These are phyloP conservation scores for Didymellaceae sp. DNA, from an alignment of 2,329 filamentous ascomycete genomes.

Conservation along the genomic window DNA sequence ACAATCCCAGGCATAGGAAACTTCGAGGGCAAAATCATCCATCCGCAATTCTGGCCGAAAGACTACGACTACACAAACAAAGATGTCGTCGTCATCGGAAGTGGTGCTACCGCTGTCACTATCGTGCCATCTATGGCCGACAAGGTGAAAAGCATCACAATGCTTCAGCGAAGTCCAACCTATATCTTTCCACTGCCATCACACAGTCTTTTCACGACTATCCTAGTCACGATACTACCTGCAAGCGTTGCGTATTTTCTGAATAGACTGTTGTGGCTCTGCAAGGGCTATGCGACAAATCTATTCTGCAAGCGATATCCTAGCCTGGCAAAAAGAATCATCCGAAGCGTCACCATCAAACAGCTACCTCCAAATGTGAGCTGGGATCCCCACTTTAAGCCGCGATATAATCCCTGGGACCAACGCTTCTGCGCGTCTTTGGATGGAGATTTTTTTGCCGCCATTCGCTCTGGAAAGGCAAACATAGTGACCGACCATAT, in stretches of 20 bases:
- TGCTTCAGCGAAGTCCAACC: slow-evolving; percentile 77
- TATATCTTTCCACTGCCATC: slow-evolving; percentile 46
- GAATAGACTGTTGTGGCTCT: background rate
- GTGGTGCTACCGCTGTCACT: slow-evolving; percentile 77
- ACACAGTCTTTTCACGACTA: background rate
- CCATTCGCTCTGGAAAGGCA: slow-evolving; percentile 56
- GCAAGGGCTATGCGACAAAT: slow-evolving; percentile 32
- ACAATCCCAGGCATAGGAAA: slow-evolving; percentile 68
- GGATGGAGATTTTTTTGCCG: slow-evolving; percentile 61
- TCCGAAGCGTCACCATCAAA: slow-evolving; percentile 53
- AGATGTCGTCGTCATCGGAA: slow-evolving; percentile 72
- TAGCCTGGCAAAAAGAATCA: slow-evolving; percentile 52
- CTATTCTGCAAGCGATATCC: slow-evolving; percentile 51
- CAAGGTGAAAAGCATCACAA: slow-evolving; percentile 68
- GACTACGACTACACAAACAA: slow-evolving; percentile 68
- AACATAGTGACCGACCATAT: slow-evolving; percentile 59
- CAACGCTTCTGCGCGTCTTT: slow-evolving; percentile 73
- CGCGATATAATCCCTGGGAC: slow-evolving; percentile 60
- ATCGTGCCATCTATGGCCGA: slow-evolving; percentile 71
- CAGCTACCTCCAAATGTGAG: slow-evolving; percentile 54
- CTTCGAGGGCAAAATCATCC: slow-evolving; percentile 68
- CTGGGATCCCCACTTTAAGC: slow-evolving; percentile 49
- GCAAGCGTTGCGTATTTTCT: background rate
- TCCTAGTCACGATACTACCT: background rate
- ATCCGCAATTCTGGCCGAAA: slow-evolving; percentile 76